Conservation (phyloP, 306 rosid genomes). For the Prunus fruticosa region DNA sequence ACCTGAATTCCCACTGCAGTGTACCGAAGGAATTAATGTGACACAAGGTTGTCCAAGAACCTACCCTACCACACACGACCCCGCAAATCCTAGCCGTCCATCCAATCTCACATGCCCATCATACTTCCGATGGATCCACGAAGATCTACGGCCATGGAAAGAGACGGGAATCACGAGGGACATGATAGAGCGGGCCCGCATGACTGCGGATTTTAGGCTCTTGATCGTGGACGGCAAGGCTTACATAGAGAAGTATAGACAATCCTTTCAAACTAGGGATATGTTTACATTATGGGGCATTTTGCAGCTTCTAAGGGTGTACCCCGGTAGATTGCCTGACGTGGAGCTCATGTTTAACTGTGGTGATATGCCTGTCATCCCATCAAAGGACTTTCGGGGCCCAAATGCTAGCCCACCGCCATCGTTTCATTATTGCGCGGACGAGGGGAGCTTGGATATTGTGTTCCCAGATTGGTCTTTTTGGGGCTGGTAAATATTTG, state of each 20-base stretch:
- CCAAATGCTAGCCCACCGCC: conserved; percentile 50
- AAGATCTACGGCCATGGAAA: conserved; percentile 74
- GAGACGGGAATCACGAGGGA: conserved; percentile 55
- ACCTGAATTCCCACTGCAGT: conserved; percentile 41
- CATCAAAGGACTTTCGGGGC: conserved; percentile 18
- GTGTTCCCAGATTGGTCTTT: conserved; percentile 98
- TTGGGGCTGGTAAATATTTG: conserved; percentile 76
- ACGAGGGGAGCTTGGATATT: conserved; percentile 51
- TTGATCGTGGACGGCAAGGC: conserved; percentile 58
- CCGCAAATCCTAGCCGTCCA: conserved; percentile 23
- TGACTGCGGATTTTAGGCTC: conserved; percentile 55
- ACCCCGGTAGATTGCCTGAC: conserved; percentile 65
- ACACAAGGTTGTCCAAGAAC: conserved; percentile 42
- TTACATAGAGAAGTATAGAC: conserved; percentile 52
- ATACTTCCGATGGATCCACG: conserved; percentile 76
- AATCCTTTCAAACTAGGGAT: conserved; percentile 66
- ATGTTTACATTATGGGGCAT: conserved; percentile 78
- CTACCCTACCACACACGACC: conserved; percentile 38
- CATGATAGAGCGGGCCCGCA: conserved; percentile 61
- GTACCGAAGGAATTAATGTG: conserved; percentile 23
- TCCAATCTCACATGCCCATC: conserved; percentile 47
- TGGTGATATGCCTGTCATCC: conserved; percentile 62
- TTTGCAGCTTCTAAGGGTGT: conserved; percentile 59
- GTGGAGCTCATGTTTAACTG: conserved; percentile 80
- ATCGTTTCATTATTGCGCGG: conserved; percentile 60